Base-by-base conservation (phyloP, 1,284 basidiomycete species). In the Moesziomyces aphidis region DNA sequence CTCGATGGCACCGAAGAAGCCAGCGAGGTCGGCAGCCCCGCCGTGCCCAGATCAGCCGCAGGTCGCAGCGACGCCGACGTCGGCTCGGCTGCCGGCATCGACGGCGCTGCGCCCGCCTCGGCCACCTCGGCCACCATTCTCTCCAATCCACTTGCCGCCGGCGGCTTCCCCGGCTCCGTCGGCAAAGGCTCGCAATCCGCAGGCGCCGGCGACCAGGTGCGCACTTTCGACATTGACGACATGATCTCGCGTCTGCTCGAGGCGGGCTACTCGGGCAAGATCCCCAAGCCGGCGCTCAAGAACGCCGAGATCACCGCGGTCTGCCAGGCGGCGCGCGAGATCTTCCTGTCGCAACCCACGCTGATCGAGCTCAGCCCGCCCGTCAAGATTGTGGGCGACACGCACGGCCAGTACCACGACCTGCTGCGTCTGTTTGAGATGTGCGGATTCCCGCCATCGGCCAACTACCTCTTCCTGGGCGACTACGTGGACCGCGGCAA, bases 401-500 rank as follows among this genome's bases (percentile, higher is more conserved):
- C 98, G 4, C 97, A 99, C 85, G 97, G 97, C 5, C 95, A 97
- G 86, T 99, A 98, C 86, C 94, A 93, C 65, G 97, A 99, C 88
- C 90, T 99, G 81, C 96, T 99, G 79, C 91, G 97, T 58, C 87
- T 99, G 63, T 99, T 99, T 84, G 97, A 99, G 86, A 98, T 98
- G 95, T 98, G 97, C 82, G 97, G 97, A 15, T 99, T 98, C 86
- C 97, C 97, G 23, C 97, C 97, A 4, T 89, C 92, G 10, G 92
- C 95, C 73, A 99, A 99, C 85, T 99, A 99, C 86, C 92, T 99
- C 67, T 99, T 99, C 88, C 89, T 98, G 36, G 96, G 96, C 54
- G 96, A 99, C 87, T 99, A 99, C 81, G 97, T 99, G 77, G 97
- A 99, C 86, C 89, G 97, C 73, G 97, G 97, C 60, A 99, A 99